Conservation (phyloP, 441 rosid species). For the Gossypium davidsonii region DNA sequence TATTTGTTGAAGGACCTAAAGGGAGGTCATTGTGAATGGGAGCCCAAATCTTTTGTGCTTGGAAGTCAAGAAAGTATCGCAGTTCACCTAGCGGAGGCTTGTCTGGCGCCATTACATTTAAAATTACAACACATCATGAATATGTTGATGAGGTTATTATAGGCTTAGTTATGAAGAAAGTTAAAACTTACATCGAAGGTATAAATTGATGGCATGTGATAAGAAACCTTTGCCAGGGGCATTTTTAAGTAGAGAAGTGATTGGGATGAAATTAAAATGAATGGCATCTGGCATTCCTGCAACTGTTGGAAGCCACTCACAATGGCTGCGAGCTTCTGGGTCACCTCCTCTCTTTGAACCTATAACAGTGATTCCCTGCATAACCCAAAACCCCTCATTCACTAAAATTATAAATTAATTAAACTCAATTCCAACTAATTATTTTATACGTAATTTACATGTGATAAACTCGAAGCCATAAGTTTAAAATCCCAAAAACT, state of each 20-base stretch:
- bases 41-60: constrained; percentile 73
- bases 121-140: too few species aligned
- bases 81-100: constrained; percentile 76
- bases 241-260: constrained; percentile 69
- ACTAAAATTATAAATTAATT: too few species aligned
- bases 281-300: constrained; percentile 60
- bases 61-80: constrained; percentile 65
- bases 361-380: constrained; percentile 73
- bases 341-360: constrained; percentile 75
- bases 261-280: constrained; percentile 63
- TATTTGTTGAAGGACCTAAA: constrained; percentile 62
- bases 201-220: constrained; percentile 90
- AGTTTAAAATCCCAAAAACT: too few species aligned
- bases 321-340: constrained; percentile 39
- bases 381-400: neutral
- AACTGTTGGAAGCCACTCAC: constrained; percentile 84
- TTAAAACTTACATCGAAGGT: constrained; percentile 66
- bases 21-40: constrained; percentile 89
- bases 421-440: too few species aligned
- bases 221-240: constrained; percentile 76
- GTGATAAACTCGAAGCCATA: too few species aligned
- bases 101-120: constrained; percentile 40
- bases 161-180: neutral
- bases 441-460: too few species aligned
- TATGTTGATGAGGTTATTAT: neutral